Conservation (phyloP, 1,284 basidiomycete species). For the Sanghuangporus weigelae region DNA sequence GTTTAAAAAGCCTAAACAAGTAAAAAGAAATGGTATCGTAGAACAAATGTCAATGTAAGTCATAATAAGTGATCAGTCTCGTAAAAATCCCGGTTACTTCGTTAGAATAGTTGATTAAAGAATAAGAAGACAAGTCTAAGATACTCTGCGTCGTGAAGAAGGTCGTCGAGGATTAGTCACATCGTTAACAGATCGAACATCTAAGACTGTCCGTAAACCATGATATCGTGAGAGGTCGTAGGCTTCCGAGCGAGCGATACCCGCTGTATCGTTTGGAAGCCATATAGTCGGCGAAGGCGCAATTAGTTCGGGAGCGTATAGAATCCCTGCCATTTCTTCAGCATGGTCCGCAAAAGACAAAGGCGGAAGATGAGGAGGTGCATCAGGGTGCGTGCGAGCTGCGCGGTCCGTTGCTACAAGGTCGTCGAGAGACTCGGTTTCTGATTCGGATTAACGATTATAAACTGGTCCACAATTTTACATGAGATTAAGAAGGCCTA, state of each 20-base stretch:
- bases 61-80: too few species aligned
- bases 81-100: too few species aligned
- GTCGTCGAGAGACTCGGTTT: slow-evolving; percentile 74
- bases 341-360: slow-evolving; percentile 67
- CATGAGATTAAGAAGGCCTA: slow-evolving; percentile 32
- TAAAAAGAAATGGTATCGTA: neutral
- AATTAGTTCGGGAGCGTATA: slow-evolving; percentile 77
- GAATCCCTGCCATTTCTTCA: slow-evolving; percentile 66
- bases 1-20: neutral
- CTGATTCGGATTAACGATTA: slow-evolving; percentile 28
- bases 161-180: slow-evolving; percentile 30
- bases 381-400: slow-evolving; percentile 71
- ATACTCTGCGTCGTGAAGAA: slow-evolving; percentile 10
- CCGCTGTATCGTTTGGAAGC: slow-evolving; percentile 70
- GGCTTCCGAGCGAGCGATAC: slow-evolving; percentile 66
- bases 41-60: too few species aligned
- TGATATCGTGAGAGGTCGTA: slow-evolving; percentile 68
- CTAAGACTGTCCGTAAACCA: slow-evolving; percentile 56
- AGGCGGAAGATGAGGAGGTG: slow-evolving; percentile 66
- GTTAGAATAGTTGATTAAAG: too few species aligned
- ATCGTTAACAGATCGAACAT: slow-evolving; percentile 57
- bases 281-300: slow-evolving; percentile 74
- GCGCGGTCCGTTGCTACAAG: slow-evolving; percentile 71
- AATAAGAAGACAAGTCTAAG: neutral
- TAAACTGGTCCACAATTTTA: neutral